phyloP scores from a whole-genome alignment of 345 rosid genomes.

The Syzygium aromaticum region DNA sequence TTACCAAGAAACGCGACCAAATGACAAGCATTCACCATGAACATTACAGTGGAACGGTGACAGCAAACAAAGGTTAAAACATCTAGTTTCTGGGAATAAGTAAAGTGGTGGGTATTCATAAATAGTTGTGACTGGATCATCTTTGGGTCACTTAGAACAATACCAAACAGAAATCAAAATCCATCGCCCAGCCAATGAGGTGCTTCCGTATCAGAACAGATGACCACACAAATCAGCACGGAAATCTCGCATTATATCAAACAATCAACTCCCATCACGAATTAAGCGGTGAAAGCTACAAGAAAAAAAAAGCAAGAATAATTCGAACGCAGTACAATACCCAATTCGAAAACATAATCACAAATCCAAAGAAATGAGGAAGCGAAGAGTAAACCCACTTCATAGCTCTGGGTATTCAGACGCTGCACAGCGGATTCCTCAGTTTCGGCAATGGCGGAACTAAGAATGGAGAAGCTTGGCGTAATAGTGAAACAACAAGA shows the following conservation, averaged over 20 bases:
- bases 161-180: neutral
- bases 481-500: neutral
- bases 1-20: neutral
- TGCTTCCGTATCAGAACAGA: neutral
- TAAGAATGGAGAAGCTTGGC: neutral
- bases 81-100: neutral
- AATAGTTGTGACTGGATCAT: neutral
- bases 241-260: neutral
- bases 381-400: neutral
- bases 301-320: neutral
- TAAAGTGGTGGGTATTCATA: neutral
- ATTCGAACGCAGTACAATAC: neutral
- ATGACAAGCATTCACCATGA: neutral
- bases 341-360: neutral
- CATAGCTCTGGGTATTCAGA: neutral
- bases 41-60: neutral
- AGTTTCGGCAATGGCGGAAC: neutral
- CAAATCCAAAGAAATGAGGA: neutral
- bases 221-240: neutral
- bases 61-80: neutral
- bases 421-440: neutral
- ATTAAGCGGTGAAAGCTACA: neutral
- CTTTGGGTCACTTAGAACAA: neutral
- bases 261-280: neutral
- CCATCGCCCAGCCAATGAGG: neutral